Evolutionary conservation across 2,329 filamentous ascomycete genomes (phyloP), one percentile per base, ranked within the genome.

Genomic region (Teratosphaeria epicoccoides): DNA sequence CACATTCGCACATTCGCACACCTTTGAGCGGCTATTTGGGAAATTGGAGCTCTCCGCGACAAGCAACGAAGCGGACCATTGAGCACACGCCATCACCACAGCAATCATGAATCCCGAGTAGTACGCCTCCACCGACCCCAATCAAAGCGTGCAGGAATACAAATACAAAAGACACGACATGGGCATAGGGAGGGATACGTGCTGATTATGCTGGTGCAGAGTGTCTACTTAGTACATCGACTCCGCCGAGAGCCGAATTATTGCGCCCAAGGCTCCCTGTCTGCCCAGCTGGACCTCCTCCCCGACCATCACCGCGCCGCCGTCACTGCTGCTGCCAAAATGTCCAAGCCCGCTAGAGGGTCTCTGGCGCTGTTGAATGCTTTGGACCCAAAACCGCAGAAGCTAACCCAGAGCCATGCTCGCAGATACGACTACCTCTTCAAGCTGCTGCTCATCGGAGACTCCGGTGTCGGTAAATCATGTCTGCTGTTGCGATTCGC

Each of bases 371-470:
- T 58, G 7, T 49, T 44, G 47, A 46, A 51, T 17, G 43, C 48
- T 23, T 49, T 50, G 14, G 48, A 51, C 24, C 44, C 50, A 4
- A 29, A 20, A 11, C 53, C 53, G 6, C 10, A 37, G 25, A 37
- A 24, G 22, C 51, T 56, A 29, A 52, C 37, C 20, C 24, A 11
- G 12, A 23, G 26, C 24, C 14, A 43, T 50, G 24, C 46, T 24
- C 46, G 14, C 52, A 97, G 93, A 93, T 98, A 98, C 87, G 93
- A 98, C 73, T 98, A 98, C 75, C 89, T 98, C 69, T 98, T 98
- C 84, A 98, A 98, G 84, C 89, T 98, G 62, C 88, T 98, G 75
- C 91, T 98, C 79, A 98, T 98, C 83, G 93, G 93, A 75, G 93
- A 98, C 74, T 98, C 93, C 73, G 93, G 93, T 83, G 93, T 98